Conservation (phyloP, 257 asterid genomes). For the Gentiana macrophylla region DNA sequence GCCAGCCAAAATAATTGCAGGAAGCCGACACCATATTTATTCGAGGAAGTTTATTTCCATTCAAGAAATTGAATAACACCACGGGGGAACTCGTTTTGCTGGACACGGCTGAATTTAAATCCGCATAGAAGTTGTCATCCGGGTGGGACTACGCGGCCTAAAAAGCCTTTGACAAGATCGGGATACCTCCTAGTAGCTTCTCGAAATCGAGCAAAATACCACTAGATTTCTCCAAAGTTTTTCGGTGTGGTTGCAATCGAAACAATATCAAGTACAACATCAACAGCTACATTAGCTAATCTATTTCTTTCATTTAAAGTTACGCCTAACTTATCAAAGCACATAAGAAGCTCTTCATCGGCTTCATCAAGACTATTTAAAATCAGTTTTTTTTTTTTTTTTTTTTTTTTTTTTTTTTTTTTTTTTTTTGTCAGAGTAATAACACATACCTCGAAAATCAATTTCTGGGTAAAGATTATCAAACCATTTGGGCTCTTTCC, state of each 20-base stretch:
- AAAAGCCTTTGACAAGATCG: conserved; percentile 55
- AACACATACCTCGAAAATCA: conserved; percentile 63
- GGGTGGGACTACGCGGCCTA: conserved; percentile 80
- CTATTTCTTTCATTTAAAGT: conserved; percentile 82
- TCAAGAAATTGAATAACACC: no score
- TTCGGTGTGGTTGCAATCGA: conserved; percentile 89
- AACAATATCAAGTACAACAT: conserved; percentile 91
- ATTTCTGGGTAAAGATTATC: conserved; percentile 67
- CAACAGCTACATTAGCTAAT: conserved; percentile 97
- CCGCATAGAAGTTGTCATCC: conserved; percentile 83
- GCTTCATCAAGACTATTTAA: conserved; percentile 85
- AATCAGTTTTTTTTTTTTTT: no score
- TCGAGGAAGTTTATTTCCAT: no score
- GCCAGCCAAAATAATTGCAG: no score
- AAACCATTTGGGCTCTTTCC: conserved; percentile 91
- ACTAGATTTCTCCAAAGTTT: conserved; percentile 73
- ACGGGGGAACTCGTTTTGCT: no score
- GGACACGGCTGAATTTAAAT: conserved; percentile 82
- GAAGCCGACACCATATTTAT: no score
- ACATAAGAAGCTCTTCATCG: conserved; percentile 70
- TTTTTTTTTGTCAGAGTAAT: conserved; percentile 83
- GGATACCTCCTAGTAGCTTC: conserved; percentile 87
- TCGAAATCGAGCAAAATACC: conserved; percentile 86
- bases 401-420: no score
- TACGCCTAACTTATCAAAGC: conserved; percentile 78